phyloP scores from a whole-genome alignment of 306 rosid species.

The Sophora flavescens region DNA sequence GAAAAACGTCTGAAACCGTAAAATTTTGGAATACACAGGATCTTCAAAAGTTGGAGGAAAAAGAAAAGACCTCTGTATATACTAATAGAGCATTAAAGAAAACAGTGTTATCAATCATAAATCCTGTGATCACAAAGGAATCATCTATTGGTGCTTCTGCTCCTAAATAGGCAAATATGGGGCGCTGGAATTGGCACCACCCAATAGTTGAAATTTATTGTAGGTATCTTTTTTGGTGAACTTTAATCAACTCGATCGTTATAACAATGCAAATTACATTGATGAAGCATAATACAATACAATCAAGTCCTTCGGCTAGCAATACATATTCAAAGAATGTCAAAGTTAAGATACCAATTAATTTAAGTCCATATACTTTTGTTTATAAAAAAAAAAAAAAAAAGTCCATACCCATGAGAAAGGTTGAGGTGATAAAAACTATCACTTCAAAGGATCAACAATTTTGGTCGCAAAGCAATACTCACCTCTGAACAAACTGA shows the following conservation, averaged over 20 bases:
- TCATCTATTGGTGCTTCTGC: constrained; percentile 61
- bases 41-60: background rate
- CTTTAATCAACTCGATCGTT: background rate
- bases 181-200: constrained; percentile 60
- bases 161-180: too few relatives aligned
- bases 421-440: too few relatives aligned
- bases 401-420: too few relatives aligned
- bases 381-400: too few relatives aligned
- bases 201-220: constrained; percentile 69
- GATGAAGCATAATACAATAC: background rate
- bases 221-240: constrained; percentile 55
- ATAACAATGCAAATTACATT: background rate
- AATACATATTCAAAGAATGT: background rate
- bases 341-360: too few relatives aligned
- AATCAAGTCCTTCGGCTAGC: background rate
- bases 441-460: too few relatives aligned
- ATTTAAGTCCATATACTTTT: too few relatives aligned
- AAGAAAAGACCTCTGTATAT: constrained; percentile 66
- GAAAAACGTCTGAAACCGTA: background rate
- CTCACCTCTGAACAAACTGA: too few relatives aligned
- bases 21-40: background rate
- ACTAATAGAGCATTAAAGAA: constrained; percentile 70
- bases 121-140: constrained; percentile 45
- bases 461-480: too few relatives aligned
- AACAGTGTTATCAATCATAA: constrained; percentile 64